These are phyloP conservation scores for Tulasnella sp. DNA, from an alignment of 768 basidiomycete species.

Conservation along the genomic window DNA sequence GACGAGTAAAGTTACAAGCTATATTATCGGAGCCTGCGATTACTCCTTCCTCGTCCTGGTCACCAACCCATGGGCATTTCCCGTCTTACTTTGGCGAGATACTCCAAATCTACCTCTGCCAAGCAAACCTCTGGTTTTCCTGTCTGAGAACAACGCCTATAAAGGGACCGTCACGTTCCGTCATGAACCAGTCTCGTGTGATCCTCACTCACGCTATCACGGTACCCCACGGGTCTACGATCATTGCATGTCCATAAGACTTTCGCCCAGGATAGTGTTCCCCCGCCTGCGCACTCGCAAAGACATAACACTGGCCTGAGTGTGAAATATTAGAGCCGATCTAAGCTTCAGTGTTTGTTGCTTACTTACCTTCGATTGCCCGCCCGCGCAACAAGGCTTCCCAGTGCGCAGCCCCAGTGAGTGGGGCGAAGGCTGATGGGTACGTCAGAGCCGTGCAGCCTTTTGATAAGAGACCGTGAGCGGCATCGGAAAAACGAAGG, in stretches of 20 bases:
- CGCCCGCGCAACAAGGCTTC: conserved; percentile 29
- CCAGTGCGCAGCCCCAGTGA: conserved; percentile 31
- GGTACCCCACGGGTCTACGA: conserved; percentile 31
- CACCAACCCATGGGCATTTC: conserved; percentile 31
- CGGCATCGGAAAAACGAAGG: conserved; percentile 27
- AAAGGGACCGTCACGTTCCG: neutral
- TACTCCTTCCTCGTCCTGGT: neutral
- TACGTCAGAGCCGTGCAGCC: conserved; percentile 27
- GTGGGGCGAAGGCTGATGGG: conserved; percentile 29
- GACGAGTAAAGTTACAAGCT: neutral
- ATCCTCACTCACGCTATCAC: conserved; percentile 27
- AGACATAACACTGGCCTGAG: conserved; percentile 30
- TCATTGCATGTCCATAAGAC: conserved; percentile 31
- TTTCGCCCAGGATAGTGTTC: conserved; percentile 30
- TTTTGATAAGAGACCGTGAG: conserved; percentile 16
- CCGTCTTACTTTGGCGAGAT: conserved; percentile 25
- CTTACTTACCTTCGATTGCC: conserved; percentile 28
- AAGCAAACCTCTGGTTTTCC: conserved; percentile 24
- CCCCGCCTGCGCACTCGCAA: conserved; percentile 30
- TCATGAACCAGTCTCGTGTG: neutral
- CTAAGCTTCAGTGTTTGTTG: neutral
- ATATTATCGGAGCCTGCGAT: neutral
- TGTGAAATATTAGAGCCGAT: neutral
- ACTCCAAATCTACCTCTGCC: conserved; percentile 29
- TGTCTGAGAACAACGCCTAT: conserved; percentile 27